phyloP scores from a whole-genome alignment of 2,329 filamentous ascomycete species.

The Aspergillus candidus region DNA sequence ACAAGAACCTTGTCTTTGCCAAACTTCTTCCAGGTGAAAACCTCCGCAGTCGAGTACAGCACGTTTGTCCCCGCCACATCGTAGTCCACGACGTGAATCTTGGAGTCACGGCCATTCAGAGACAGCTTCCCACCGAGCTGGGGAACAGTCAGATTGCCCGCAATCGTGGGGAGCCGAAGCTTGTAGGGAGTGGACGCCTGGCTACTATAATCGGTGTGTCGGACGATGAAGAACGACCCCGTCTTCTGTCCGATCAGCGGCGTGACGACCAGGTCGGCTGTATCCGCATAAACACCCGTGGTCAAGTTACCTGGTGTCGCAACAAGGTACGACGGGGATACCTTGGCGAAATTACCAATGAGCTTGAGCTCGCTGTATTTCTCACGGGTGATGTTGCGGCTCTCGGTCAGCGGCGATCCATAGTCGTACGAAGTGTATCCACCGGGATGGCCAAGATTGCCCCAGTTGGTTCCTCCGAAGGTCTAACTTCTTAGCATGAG shows the following conservation, averaged over 20 bases:
- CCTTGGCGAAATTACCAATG: slow-evolving; percentile 66
- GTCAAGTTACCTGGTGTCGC: slow-evolving; percentile 47
- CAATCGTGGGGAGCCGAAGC: slow-evolving; percentile 49
- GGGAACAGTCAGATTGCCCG: slow-evolving; percentile 35
- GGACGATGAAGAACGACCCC: slow-evolving; percentile 54
- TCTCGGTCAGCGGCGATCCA: slow-evolving; percentile 60
- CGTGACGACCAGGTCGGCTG: slow-evolving; percentile 53
- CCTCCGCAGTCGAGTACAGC: slow-evolving; percentile 40
- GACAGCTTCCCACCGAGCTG: slow-evolving; percentile 35
- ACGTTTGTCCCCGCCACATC: slow-evolving; percentile 35
- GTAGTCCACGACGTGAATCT: slow-evolving; percentile 40
- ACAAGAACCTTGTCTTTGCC: slow-evolving; percentile 47
- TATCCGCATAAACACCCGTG: slow-evolving; percentile 45
- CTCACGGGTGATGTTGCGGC: slow-evolving; percentile 61
- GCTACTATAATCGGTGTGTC: slow-evolving; percentile 62
- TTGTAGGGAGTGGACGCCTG: slow-evolving; percentile 55
- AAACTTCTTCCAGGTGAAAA: slow-evolving; percentile 53
- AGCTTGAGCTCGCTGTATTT: slow-evolving; percentile 78
- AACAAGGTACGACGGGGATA: slow-evolving; percentile 63
- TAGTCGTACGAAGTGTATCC: slow-evolving; percentile 60
- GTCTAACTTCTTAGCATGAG: slow-evolving; percentile 36
- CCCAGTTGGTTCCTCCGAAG: slow-evolving; percentile 78
- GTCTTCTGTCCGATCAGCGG: slow-evolving; percentile 53
- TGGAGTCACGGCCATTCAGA: slow-evolving; percentile 40
- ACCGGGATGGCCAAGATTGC: slow-evolving; percentile 65